Evolutionary conservation across 176 grass and related monocot species (phyloP), one percentile per base, ranked within the genome.

Genomic region (Tillandsia fasciculata): DNA sequence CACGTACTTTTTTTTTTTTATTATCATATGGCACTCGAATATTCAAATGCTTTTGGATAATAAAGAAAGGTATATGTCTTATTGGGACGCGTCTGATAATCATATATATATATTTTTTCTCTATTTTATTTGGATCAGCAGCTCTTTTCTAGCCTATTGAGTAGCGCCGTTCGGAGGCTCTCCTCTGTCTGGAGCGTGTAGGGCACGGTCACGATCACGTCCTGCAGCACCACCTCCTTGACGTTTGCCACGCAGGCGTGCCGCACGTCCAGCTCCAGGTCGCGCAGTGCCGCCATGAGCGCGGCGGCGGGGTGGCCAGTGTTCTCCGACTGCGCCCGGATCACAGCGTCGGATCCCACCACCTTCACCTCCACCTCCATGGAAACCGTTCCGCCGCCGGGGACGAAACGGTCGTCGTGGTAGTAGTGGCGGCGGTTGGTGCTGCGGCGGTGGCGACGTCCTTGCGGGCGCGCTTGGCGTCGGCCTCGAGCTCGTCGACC

Each of bases 401-500:
- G 64, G 8, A 76, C 50, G 4, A 68, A 13, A 53, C 52, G 63
- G 77, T 54, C 75, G 75, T 72, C 15, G 75, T 53, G 4, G 77
- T 24, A 24, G 24, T 24, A 24, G 24, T 8, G 9, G 26, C 64
- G 11, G 64, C 61, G 2, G 14, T 69, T 10, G 64, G 26, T 15
- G 76, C 51, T 15, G 76, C 51, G 10, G 18, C 15, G 12, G 49
- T 9, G 71, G 54, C 63, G 51, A 72, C 24, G 49, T 73, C 64
- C 49, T 26, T 53, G 14, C 42, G 51, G 1, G 9, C 57, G 47
- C 47, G 54, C 70, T 64, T 78, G 1, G 77, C 69, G 10, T 14
- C 57, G 15, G 42, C 50, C 68, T 84, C 82, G 0, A 84, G 53
- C 3, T 64, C 15, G 48, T 67, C 72, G 49, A 84, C 15, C 33